Conservation (phyloP, 192 early-diverging fungal genomes). For the Coemansia sp. region DNA sequence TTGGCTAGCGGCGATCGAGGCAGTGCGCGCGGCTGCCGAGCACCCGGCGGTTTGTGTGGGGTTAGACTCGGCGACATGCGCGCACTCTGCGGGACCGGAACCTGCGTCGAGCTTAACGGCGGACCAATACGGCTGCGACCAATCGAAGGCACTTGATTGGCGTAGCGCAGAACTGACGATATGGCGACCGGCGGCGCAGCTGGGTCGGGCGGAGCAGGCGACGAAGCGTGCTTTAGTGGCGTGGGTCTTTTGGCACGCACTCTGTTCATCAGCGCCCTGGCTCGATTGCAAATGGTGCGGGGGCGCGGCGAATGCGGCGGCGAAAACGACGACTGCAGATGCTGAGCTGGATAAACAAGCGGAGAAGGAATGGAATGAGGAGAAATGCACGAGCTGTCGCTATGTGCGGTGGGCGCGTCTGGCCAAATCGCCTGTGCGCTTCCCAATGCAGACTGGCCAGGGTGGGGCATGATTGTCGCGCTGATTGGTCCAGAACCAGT, state of each 20-base stretch:
- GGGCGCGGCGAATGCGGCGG: slow-evolving; percentile 35
- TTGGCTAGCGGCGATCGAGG: slow-evolving; percentile 52
- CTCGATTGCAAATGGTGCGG: slow-evolving; percentile 45
- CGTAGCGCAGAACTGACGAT: slow-evolving; percentile 19
- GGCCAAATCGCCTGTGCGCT: background rate
- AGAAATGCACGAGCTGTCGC: slow-evolving; percentile 2
- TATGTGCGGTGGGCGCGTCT: background rate
- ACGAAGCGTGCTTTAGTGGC: slow-evolving; percentile 1
- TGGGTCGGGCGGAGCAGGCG: background rate
- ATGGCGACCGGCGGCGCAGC: slow-evolving; percentile 17
- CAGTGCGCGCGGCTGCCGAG: slow-evolving; percentile 23
- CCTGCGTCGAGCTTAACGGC: background rate
- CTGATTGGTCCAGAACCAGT: slow-evolving; percentile 7
- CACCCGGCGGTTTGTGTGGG: background rate
- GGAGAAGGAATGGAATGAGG: slow-evolving; percentile 2
- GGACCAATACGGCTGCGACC: background rate
- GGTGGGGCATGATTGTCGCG: slow-evolving; percentile 22
- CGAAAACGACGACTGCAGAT: slow-evolving; percentile 51
- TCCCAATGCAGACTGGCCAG: background rate
- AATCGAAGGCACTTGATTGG: background rate
- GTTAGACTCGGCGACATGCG: background rate
- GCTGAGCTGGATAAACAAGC: slow-evolving; percentile 14
- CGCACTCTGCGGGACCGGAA: background rate
- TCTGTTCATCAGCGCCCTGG: slow-evolving; percentile 36
- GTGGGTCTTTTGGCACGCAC: slow-evolving; percentile 21